Base-by-base conservation (phyloP, 768 basidiomycete species). In the Nidularia sp. region DNA sequence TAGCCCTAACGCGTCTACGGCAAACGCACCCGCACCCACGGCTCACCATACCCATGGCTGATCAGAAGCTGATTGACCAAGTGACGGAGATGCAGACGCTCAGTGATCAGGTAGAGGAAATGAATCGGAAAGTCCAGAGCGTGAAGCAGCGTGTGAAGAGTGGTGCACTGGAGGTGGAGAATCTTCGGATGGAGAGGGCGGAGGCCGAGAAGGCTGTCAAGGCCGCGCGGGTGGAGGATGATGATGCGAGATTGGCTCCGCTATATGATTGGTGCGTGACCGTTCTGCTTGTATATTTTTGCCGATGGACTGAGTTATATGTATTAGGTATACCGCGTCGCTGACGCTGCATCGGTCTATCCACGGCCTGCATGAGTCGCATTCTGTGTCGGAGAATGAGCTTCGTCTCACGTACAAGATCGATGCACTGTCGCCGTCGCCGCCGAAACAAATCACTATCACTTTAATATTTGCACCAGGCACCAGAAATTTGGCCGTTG, bases 11-110 rank as follows among this genome's bases (percentile, higher is more conserved):
- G 5, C 82, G 93, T 1, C 81, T 95, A 13, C 83, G 90, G 15
- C 87, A 93, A 57, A 80, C 85, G 2, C 84, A 95, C 58, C 88
- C 90, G 0, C 80, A 84, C 15, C 86, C 93, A 44, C 81, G 93
- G 7, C 69, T 94, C 34, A 96, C 93, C 0, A 79, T 91, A 34
- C 67, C 83, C 2, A 74, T 85, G 45, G 93, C 93, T 0, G 84
- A 84, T 46, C 76, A 86, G 55, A 82, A 85, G 49, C 81, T 93
- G 2, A 83, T 84, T 7, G 79, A 79, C 8, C 92, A 95, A 57
- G 82, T 88, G n/a, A 76, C 71, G 6, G 81, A 90, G 63, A 90
- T 95, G 84, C 86, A 92, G 61, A 69, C 66, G n/a, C 70, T 90
- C 41, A 84, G 81, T 47, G 89, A 90, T 47, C 75, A 85, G 52